phyloP scores from a whole-genome alignment of 129 eudicot genomes.

The Apium graveolens region DNA sequence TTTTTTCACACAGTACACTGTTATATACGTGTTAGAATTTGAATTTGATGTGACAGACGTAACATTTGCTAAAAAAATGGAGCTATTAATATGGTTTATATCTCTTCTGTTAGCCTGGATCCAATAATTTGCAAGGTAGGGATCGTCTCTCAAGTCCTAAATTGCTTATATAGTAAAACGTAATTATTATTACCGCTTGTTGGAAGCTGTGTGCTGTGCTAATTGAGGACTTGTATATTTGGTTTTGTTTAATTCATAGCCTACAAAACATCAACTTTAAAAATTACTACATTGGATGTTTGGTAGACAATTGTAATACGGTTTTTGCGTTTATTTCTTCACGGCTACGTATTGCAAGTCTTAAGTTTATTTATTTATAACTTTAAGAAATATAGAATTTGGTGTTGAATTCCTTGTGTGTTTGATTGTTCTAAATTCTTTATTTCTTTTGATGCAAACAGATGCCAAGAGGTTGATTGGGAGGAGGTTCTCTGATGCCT shows the following conservation, averaged over 20 bases:
- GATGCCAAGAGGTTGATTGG: conserved; percentile 21
- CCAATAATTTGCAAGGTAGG: no score
- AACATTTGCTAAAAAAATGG: neutral
- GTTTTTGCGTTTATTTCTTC: neutral
- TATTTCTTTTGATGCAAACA: neutral
- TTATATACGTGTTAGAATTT: neutral
- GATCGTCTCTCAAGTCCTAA: no score
- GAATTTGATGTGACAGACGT: no score
- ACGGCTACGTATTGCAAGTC: neutral
- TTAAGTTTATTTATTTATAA: no score
- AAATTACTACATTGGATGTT: neutral
- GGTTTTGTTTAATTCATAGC: no score
- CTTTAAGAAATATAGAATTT: neutral
- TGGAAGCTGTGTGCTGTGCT: no score
- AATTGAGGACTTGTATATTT: no score
- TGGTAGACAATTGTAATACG: neutral
- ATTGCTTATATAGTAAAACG: no score
- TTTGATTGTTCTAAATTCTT: neutral
- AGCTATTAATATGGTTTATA: neutral
- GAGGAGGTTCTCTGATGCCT: conserved; percentile 12
- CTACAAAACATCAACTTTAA: no score
- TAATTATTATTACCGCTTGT: no score
- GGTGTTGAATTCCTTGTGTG: neutral
- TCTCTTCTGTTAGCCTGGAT: no score
- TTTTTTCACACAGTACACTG: neutral